A percentile compares a stretch with the other conserved stretches of the same genome.
phyloP scores from a whole-genome alignment of 768 basidiomycete genomes.

The Pulveroboletus ravenelii region DNA sequence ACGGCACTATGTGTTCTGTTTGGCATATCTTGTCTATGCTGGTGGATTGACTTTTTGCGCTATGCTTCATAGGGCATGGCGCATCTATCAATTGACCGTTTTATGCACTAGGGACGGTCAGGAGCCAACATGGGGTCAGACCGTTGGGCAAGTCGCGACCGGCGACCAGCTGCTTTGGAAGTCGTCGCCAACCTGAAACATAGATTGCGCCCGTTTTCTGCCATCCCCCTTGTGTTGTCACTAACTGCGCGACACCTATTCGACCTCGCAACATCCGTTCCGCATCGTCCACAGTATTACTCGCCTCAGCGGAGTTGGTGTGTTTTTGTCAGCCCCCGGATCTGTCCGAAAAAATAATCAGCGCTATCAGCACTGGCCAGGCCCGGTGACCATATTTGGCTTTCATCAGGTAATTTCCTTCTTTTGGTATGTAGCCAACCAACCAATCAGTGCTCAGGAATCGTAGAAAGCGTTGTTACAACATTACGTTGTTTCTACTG shows the following conservation, averaged over 20 bases:
- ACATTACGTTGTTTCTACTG: too few species aligned
- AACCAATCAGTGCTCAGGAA: too few species aligned
- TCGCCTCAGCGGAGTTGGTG: constrained; percentile 59
- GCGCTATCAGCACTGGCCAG: too few species aligned
- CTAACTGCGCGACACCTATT: constrained; percentile 69
- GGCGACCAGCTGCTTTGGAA: neutral
- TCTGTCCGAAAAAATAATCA: too few species aligned
- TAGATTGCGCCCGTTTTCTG: constrained; percentile 59
- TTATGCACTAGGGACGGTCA: constrained; percentile 47
- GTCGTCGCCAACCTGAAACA: constrained; percentile 8
- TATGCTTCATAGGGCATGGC: too few species aligned
- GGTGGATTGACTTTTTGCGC: too few species aligned
- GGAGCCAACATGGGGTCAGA: constrained; percentile 78
- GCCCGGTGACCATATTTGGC: too few species aligned
- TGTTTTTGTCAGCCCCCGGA: neutral
- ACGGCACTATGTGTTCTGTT: too few species aligned
- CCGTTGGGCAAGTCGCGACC: constrained; percentile 55
- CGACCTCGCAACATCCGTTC: constrained; percentile 63
- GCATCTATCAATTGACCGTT: constrained; percentile 48
- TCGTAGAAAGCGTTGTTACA: too few species aligned
- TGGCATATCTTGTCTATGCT: too few species aligned
- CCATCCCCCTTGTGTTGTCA: constrained; percentile 68
- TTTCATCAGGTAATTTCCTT: too few species aligned
- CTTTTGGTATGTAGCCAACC: too few species aligned
- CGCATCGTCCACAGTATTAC: constrained; percentile 51